Base-by-base conservation (phyloP, 2,329 filamentous ascomycete species). In the Neofusicoccum cordaticola region DNA sequence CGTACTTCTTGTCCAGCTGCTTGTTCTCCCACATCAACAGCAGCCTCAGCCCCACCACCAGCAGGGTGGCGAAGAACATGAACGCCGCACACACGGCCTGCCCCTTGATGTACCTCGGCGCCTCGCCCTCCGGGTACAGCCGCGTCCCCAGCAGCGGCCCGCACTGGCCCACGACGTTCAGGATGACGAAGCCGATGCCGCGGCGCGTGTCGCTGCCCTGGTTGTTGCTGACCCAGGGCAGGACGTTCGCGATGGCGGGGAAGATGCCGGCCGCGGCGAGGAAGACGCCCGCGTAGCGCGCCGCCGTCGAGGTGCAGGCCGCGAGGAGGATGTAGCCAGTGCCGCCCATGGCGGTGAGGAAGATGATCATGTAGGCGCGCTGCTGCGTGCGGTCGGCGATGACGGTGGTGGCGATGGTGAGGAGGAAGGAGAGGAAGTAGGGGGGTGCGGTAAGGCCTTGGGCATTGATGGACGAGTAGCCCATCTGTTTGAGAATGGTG, bases 401-500 rank as follows among this genome's bases (percentile, higher is more conserved):
- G 73, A 82, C 89, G 4, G 87, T 87, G 1, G 85, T 85, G 9
- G 71, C 69, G 66, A 92, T 82, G 50, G 86, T 89, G 22, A 87
- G 76, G 12, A 90, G 69, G 72, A 89, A 91, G 1, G 88, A 83
- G 15, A 90, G 75, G 69, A 92, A 86, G 74, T 89, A 91, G 0
- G 89, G 88, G 0, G 89, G 89, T 0, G 89, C 88, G 0, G 88
- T 88, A 12, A 93, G 82, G 0, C 89, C 90, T 75, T 93, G 90
- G 0, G 90, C 87, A 65, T 87, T 81, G 66, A 91, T 83, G 13
- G 83, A 79, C 0, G 83, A 84, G 75, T 88, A 92, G 9, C 90
- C 89, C 86, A 92, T 56, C 63, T 79, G 75, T 5, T 74, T 72
- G 66, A 81, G 72, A 62, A 80, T 80, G 0, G 78, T 80, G 0